Evolutionary conservation across 2,329 filamentous ascomycete genomes (phyloP), one percentile per base, ranked within the genome.

Genomic region (Pseudogymnoascus sp.): DNA sequence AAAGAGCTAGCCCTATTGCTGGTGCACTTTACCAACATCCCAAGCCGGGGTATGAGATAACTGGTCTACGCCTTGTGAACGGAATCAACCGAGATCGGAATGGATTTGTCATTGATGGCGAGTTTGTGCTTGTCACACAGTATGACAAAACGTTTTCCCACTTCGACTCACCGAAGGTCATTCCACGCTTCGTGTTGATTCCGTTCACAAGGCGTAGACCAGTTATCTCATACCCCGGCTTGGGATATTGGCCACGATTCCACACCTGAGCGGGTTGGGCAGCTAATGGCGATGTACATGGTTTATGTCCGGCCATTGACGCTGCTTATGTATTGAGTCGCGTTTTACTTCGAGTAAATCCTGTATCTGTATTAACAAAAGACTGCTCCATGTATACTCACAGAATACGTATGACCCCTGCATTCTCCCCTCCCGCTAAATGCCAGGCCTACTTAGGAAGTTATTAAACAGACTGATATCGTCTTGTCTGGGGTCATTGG

Each of bases 131-230:
- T 7, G 59, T 40, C 19, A 19, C 59, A 6, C 16, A 33, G 26
- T 60, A 60, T 35, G 5, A 60, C 59, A 60, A 60, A 38, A 8
- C 59, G 12, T 12, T n/a, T 24, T 33, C 59, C 24, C 12, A 60
- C 24, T 60, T 31, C 3, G 59, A 60, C 33, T 33, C 16, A 14
- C 59, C 59, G 2, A 60, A 60, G 28, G 59, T 60, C 33, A 37
- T 60, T 19, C 59, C 59, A 24, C 59, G 59, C 33, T 60, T 60
- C 59, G 8, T 60, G 31, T n/a, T n/a, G n/a, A n/a, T n/a, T 26
- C 26, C 26, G 6, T 26, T 26, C 26, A 26, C 26, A 26, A 26
- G 26, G 26, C 26, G 26, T 26, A 26, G 26, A 26, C 26, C 26
- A 26, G 26, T 26, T 3, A 26, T 26, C 26, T 26, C 26, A 26